Base-by-base conservation (phyloP, 768 basidiomycete genomes). In the Scleroderma bovista region DNA sequence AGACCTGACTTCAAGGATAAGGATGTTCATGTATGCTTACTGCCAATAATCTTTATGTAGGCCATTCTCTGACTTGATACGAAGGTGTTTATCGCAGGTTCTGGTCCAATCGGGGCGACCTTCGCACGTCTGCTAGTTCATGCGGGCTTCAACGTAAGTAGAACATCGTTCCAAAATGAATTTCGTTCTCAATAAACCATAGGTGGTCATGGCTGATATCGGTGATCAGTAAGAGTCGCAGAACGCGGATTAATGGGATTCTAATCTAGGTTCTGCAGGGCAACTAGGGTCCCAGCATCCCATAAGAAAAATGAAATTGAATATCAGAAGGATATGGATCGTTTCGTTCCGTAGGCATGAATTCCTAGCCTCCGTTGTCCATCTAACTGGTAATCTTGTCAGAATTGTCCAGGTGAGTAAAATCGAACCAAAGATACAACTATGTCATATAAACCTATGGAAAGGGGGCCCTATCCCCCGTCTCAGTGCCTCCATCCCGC, bases 221-320 rank as follows among this genome's bases (percentile, higher is more conserved):
- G 59, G 59, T 8, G 55, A 50, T 44, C 55, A 54, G 59, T 60
- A 22, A 40, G 48, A 26, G n/a, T n/a, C n/a, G n/a, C n/a, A n/a
- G n/a, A n/a, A n/a, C n/a, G n/a, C n/a, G n/a, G n/a, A n/a, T n/a
- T n/a, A n/a, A n/a, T n/a, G n/a, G n/a, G n/a, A n/a, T n/a, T n/a
- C 39, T 41, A n/a, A 41, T 23, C 8, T 23, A n/a, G n/a, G n/a
- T 23, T 23, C 10, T 7, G n/a, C 22, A 54, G 53, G 7, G 53
- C 53, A 24, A 43, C 32, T 37, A 46, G 31, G 33, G 50, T 37
- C 41, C 52, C 34, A 39, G 57, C 51, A 8, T 51, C 51, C 19
- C 66, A 68, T 48, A 61, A 68, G 61, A 68, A 68, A 57, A 68
- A 68, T 37, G 60, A 63, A 33, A 59, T 68, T n/a, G 61, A 57